Base-by-base conservation (phyloP, 225 moss, liverwort and hornwort genomes). In the Bryoerythrophyllum caledonicum region DNA sequence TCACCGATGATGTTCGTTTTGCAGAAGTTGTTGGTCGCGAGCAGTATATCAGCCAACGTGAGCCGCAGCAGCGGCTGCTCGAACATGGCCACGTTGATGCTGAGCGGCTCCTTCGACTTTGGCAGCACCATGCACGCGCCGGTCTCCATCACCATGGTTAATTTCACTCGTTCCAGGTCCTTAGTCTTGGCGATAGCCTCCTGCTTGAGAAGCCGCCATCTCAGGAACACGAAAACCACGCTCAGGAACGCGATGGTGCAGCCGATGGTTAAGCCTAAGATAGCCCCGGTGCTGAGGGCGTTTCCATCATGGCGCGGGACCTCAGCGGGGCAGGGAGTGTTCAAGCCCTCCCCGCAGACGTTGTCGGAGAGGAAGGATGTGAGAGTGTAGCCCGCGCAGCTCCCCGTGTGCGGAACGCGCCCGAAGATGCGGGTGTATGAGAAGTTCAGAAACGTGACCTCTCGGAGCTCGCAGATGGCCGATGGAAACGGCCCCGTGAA, bases 1-100 rank as follows among this genome's bases (percentile, higher is more conserved):
- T 94, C 94, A 4, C 94, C 94, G 25, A 94, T 90, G 48, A 94
- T 92, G 59, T 94, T 94, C 4, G 92, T 92, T 70, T 92, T 94
- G 78, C 90, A 92, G 67, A 94, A 94, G 67, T 88, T 94, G 74
- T 92, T 89, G 0, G 94, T 94, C 0, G 94, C 94, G 2, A 89
- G 85, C 5, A 92, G 79, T 26, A 94, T 92, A 57, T 94, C 94
- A 2, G 87, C 90, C 1, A 94, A 80, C 0, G 94, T 94, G 23
- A 94, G 79, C 10, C 91, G 89, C 2, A 94, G 76, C 61, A 94
- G 83, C 4, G 94, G 94, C 37, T 79, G 74, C 85, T 94, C 94
- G 34, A 94, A 94, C 86, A 88, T 94, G 19, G 94, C 94, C 10
- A 94, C 90, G 19, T 92, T 94, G 41, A 92, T 94, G 81, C 94